A percentile compares a stretch with the other conserved stretches of the same genome.
Conservation (phyloP, 2,329 filamentous ascomycete species). For the Aplosporella prunicola region DNA sequence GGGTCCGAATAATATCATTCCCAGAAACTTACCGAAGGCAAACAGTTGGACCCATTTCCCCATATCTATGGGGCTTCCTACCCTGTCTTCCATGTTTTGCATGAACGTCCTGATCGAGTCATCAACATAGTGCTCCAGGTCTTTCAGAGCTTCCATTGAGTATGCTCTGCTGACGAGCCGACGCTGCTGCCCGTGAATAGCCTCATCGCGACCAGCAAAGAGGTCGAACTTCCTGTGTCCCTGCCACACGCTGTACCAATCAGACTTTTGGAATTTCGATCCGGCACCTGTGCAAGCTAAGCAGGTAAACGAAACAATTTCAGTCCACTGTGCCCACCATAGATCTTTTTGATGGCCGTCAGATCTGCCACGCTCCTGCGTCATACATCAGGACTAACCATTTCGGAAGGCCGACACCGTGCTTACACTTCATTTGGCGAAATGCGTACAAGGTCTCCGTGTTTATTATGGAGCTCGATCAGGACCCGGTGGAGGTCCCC, state of each 20-base stretch:
- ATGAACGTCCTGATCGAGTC: conserved; percentile 27
- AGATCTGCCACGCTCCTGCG: conserved; percentile 7
- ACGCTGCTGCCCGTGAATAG: conserved; percentile 26
- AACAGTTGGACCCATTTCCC: conserved; percentile 33
- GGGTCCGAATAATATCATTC: no score
- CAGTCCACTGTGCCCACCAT: conserved; percentile 12
- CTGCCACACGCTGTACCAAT: conserved; percentile 34
- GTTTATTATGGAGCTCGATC: conserved; percentile 20
- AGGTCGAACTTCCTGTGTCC: conserved; percentile 31
- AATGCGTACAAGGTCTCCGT: conserved; percentile 20
- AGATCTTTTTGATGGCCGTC: conserved; percentile 17
- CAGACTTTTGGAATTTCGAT: conserved; percentile 32
- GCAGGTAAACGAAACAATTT: not conserved
- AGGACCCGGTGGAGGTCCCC: conserved; percentile 22
- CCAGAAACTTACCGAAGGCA: conserved; percentile 25
- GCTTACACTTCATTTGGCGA: conserved; percentile 8
- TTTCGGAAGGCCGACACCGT: not conserved
- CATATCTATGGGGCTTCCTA: conserved; percentile 23
- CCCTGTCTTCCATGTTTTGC: conserved; percentile 20
- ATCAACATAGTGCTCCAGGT: conserved; percentile 33
- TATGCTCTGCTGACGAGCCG: conserved; percentile 28
- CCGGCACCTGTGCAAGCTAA: conserved; percentile 22
- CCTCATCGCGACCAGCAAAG: conserved; percentile 30
- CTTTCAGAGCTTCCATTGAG: conserved; percentile 28
- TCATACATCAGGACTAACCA: not conserved